A percentile compares a stretch with the other conserved stretches of the same genome.
These are phyloP conservation scores for Penicillium sumatraense DNA, from an alignment of 2,329 filamentous ascomycete genomes.

Conservation along the genomic window DNA sequence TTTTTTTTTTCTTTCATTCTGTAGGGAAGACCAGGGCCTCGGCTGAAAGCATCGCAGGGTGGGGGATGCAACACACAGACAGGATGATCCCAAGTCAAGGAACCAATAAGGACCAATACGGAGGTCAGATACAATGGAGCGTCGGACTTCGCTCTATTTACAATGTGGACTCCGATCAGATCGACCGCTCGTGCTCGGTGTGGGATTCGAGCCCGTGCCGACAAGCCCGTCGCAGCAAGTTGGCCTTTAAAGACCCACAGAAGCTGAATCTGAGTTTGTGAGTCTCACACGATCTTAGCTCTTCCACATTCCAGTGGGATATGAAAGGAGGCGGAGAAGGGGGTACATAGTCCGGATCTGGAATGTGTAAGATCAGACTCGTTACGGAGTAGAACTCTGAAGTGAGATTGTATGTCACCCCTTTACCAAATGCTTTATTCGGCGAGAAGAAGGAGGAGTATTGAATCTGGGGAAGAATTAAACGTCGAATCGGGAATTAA, in stretches of 20 bases:
- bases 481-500: not conserved
- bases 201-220: not conserved
- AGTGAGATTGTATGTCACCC: too few species aligned
- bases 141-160: conserved; percentile 16
- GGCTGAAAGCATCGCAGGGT: not conserved
- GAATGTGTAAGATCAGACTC: not conserved
- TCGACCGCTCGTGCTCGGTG: not conserved
- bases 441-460: not conserved
- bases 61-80: conserved; percentile 1
- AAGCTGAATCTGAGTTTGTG: not conserved
- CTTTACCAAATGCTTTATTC: not conserved
- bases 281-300: not conserved
- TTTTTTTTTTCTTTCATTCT: not conserved
- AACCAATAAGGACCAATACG: conserved; percentile 10
- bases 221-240: not conserved
- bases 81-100: conserved; percentile 8
- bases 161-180: conserved; percentile 14
- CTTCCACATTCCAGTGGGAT: not conserved
- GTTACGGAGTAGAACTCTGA: not conserved
- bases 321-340: not conserved
- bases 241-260: not conserved
- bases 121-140: conserved; percentile 11
- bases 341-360: not conserved
- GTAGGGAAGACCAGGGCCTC: not conserved
- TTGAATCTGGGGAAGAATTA: not conserved